These are phyloP conservation scores for Lonicera japonica DNA, from an alignment of 129 eudicot genomes.

Conservation along the genomic window DNA sequence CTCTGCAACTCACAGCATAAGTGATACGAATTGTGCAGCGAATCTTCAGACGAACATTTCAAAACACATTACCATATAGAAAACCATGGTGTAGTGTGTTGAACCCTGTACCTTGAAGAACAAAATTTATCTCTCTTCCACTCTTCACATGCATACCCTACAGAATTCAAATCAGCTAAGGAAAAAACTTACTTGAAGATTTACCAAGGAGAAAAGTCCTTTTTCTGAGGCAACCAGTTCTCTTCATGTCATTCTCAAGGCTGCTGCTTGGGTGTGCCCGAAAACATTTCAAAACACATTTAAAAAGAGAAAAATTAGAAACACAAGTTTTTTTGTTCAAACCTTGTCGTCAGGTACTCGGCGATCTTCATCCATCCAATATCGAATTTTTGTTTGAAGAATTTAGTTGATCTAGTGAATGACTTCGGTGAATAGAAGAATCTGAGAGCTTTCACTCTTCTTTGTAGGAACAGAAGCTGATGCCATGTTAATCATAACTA, in stretches of 20 bases:
- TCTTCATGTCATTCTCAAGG: slow-evolving; percentile 47
- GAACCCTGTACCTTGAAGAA: slow-evolving; percentile 90
- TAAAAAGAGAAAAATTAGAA: slow-evolving; percentile 8
- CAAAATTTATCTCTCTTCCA: slow-evolving; percentile 3
- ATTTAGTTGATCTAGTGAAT: slow-evolving; percentile 53
- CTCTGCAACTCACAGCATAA: too few relatives aligned
- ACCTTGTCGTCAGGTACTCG: slow-evolving; percentile 81
- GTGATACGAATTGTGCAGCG: too few relatives aligned
- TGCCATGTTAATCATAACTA: slow-evolving; percentile 94
- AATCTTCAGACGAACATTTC: too few relatives aligned
- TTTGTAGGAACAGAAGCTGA: slow-evolving; percentile 63
- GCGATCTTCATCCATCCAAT: slow-evolving; percentile 94
- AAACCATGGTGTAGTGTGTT: slow-evolving; percentile 94
- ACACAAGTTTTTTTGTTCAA: not conserved
- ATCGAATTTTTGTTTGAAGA: slow-evolving; percentile 51
- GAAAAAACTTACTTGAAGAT: slow-evolving; percentile 79
- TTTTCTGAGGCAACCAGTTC: slow-evolving; percentile 84
- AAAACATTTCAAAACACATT: slow-evolving; percentile 16
- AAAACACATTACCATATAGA: slow-evolving; percentile 53
- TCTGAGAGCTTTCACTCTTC: slow-evolving; percentile 47
- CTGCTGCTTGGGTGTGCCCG: slow-evolving; percentile 39
- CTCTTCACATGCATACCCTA: slow-evolving; percentile 1
- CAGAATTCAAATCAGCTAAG: slow-evolving; percentile 2
- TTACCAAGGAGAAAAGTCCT: slow-evolving; percentile 74
- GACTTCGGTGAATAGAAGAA: slow-evolving; percentile 50